Percentiles rank a stretch among this genome's conserved stretches.
Evolutionary conservation across 495 filamentous ascomycete genomes (phyloP).

Genomic region (Aspergillus heteromorphus): DNA sequence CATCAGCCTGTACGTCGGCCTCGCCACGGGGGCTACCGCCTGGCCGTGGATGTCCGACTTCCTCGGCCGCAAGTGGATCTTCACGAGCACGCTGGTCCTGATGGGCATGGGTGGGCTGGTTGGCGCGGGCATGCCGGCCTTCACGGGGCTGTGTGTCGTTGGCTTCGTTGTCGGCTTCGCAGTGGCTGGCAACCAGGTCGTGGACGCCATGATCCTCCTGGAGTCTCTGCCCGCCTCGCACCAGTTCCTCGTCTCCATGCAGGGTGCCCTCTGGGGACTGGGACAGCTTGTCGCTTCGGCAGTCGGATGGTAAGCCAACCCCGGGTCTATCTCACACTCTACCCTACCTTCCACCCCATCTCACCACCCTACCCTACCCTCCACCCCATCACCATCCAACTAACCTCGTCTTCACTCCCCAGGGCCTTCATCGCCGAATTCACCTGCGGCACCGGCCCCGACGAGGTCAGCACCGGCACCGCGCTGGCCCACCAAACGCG

Average conservation of each 20-base stretch:
- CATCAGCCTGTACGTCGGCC: constrained; percentile 17
- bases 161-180: constrained; percentile 21
- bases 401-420: background rate
- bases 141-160: constrained; percentile 19
- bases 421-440: constrained; percentile 27
- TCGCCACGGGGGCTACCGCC: constrained; percentile 16
- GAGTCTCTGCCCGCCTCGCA: constrained; percentile 22
- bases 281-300: constrained; percentile 18
- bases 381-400: background rate
- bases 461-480: constrained; percentile 12
- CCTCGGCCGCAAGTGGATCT: constrained; percentile 20
- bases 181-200: constrained; percentile 18
- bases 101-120: constrained; percentile 22
- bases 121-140: constrained; percentile 22
- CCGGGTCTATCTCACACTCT: no score
- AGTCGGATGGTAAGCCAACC: constrained; percentile 20
- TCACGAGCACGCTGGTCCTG: constrained; percentile 22
- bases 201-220: constrained; percentile 17
- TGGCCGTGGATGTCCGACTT: constrained; percentile 25
- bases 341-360: background rate
- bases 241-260: constrained; percentile 24
- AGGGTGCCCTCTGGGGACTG: constrained; percentile 17
- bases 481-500: constrained; percentile 6
- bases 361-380: no score
- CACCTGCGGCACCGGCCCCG: constrained; percentile 32